Evolutionary conservation across 176 grass and related monocot species (phyloP).

Genomic region (Oryza meyeriana): DNA sequence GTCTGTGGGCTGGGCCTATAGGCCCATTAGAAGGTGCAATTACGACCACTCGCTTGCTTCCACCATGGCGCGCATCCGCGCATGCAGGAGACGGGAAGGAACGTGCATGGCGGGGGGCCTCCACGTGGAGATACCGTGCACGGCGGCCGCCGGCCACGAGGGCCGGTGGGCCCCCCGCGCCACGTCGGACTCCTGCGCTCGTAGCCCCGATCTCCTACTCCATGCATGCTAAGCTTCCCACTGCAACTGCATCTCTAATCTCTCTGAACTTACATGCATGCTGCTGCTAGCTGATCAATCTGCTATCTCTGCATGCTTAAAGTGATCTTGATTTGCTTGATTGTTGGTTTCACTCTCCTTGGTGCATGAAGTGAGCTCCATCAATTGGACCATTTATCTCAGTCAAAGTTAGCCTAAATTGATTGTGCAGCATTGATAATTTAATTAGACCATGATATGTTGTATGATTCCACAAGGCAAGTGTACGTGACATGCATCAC

Average conservation of each 20-base stretch:
- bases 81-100: not conserved
- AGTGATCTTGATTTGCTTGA: not conserved
- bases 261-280: too few species aligned
- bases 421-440: too few species aligned
- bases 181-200: constrained; percentile 27
- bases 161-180: not conserved
- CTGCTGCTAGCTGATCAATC: not conserved
- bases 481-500: too few species aligned
- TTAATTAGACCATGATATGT: too few species aligned
- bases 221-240: not conserved
- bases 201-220: constrained; percentile 22
- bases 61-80: not conserved
- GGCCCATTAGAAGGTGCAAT: not conserved
- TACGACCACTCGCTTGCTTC: not conserved
- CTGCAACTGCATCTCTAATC: too few species aligned
- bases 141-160: constrained; percentile 33
- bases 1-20: accelerated
- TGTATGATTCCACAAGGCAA: too few species aligned
- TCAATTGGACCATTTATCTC: too few species aligned
- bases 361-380: too few species aligned
- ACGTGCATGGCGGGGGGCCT: constrained; percentile 29
- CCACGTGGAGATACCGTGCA: constrained; percentile 48
- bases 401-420: too few species aligned
- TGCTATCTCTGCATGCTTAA: not conserved
- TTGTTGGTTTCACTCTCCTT: too few species aligned